Evolutionary conservation across 495 filamentous ascomycete species (phyloP).

Genomic region (Tuber aestivum): DNA sequence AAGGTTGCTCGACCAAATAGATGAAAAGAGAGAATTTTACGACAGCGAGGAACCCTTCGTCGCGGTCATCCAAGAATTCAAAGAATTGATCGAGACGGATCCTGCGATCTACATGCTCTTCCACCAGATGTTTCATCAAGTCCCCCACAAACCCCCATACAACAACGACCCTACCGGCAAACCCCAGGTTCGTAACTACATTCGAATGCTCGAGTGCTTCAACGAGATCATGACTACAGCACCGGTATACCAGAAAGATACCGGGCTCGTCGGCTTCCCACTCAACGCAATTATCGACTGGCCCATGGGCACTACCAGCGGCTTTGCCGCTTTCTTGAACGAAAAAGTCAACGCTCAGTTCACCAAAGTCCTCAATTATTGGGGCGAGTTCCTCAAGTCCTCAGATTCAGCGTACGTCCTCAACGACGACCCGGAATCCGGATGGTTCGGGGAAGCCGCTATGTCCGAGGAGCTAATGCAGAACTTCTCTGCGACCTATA

Average conservation of each 20-base stretch:
- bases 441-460: constrained; percentile 56
- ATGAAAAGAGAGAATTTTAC: background rate
- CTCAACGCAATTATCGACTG: constrained; percentile 68
- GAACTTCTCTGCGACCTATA: constrained; percentile 52
- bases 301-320: constrained; percentile 63
- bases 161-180: constrained; percentile 54
- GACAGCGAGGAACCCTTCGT: background rate
- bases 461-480: constrained; percentile 43
- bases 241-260: constrained; percentile 48
- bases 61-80: constrained; percentile 46
- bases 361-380: constrained; percentile 62
- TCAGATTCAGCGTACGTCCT: constrained; percentile 57
- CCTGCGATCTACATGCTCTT: constrained; percentile 52
- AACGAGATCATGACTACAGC: constrained; percentile 59
- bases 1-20: background rate
- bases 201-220: constrained; percentile 59
- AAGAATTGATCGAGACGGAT: constrained; percentile 49
- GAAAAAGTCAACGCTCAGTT: constrained; percentile 61
- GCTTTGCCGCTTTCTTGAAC: constrained; percentile 47
- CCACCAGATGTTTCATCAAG: constrained; percentile 59
- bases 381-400: constrained; percentile 57
- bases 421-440: constrained; percentile 44
- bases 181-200: constrained; percentile 56
- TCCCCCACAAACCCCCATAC: constrained; percentile 57
- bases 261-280: constrained; percentile 62